Conservation (phyloP, 164 flowering plant genomes). For the Vitis riparia region DNA sequence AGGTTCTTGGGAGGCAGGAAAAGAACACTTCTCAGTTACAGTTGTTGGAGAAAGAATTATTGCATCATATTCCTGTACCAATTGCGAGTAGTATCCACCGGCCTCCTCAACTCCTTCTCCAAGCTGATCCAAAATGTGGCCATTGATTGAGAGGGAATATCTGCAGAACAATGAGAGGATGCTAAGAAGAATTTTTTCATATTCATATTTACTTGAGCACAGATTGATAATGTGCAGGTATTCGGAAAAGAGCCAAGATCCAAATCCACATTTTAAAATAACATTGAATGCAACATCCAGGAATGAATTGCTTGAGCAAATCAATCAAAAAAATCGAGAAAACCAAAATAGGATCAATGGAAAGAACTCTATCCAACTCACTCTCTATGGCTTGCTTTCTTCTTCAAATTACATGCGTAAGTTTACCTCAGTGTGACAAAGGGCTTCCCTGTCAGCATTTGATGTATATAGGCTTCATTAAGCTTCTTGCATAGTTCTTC, state of each 20-base stretch:
- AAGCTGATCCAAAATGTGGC: constrained; percentile 48
- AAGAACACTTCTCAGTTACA: constrained; percentile 19
- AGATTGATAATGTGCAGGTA: too few relatives aligned
- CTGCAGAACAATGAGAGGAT: constrained; percentile 33
- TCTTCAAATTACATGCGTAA: too few relatives aligned
- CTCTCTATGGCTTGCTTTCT: not conserved
- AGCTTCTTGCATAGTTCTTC: constrained; percentile 79
- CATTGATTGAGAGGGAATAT: constrained; percentile 76
- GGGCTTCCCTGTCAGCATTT: constrained; percentile 81
- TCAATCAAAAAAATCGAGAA: not conserved
- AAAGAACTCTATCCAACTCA: not conserved
- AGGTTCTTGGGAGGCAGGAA: constrained; percentile 58
- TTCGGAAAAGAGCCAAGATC: too few relatives aligned
- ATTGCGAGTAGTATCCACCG: constrained; percentile 77
- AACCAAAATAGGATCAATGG: not conserved
- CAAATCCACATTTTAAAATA: too few relatives aligned
- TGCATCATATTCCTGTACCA: constrained; percentile 78
- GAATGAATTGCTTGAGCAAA: not conserved
- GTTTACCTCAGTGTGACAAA: constrained; percentile 75
- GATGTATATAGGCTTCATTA: constrained; percentile 77
- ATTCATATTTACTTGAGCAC: too few relatives aligned
- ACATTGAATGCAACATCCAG: too few relatives aligned
- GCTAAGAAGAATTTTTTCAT: not conserved
- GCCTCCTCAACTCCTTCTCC: constrained; percentile 52
- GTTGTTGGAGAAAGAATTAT: constrained; percentile 51